Percentiles rank a stretch among this genome's conserved stretches.
Evolutionary conservation across 2,329 filamentous ascomycete genomes (phyloP).

Genomic region (Xylariaceae sp.): DNA sequence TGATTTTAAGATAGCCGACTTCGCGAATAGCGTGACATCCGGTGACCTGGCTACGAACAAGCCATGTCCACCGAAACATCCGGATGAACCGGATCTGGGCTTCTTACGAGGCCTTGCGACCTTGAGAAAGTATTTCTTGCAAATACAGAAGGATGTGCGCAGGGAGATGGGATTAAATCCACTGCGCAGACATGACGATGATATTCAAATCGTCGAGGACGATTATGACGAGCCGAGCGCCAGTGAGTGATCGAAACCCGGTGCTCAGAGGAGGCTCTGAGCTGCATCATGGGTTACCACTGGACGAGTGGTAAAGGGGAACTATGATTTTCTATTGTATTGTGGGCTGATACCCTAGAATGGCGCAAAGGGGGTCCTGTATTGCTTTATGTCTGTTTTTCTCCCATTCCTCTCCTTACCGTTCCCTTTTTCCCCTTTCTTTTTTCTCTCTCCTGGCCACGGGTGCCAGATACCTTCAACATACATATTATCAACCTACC

Average conservation of each 20-base stretch:
- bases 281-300: neutral
- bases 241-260: constrained; percentile 25
- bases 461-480: neutral
- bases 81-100: constrained; percentile 75
- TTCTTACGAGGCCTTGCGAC: constrained; percentile 81
- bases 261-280: neutral
- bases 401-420: constrained; percentile 1
- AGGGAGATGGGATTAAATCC: constrained; percentile 43
- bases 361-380: constrained; percentile 20
- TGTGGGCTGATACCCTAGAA: constrained; percentile 24
- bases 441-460: neutral
- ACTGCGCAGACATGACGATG: constrained; percentile 18
- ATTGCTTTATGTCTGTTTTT: constrained; percentile 4
- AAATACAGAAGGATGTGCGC: constrained; percentile 74
- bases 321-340: constrained; percentile 15
- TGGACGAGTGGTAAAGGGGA: constrained; percentile 1
- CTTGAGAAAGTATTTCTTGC: constrained; percentile 76
- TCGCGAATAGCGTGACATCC: constrained; percentile 93
- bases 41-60: constrained; percentile 62
- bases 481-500: constrained; percentile 3
- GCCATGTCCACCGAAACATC: constrained; percentile 75
- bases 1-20: constrained; percentile 96
- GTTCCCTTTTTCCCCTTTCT: neutral
- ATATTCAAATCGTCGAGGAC: constrained; percentile 23
- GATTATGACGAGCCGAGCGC: constrained; percentile 24